Conservation (phyloP, 306 rosid species). For the Mucuna pruriens region DNA sequence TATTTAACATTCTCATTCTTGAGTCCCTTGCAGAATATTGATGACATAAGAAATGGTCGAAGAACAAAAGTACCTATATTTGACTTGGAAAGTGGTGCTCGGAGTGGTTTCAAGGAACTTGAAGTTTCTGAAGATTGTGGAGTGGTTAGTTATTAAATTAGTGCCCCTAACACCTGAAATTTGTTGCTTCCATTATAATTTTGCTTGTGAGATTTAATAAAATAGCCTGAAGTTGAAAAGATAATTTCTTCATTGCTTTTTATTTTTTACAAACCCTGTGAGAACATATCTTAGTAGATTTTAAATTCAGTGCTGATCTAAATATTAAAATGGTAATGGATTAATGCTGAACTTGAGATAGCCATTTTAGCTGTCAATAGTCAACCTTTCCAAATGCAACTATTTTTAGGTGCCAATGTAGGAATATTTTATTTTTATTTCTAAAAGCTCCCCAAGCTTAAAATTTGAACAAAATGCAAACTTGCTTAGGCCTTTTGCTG, state of each 20-base stretch:
- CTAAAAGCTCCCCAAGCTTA: not conserved
- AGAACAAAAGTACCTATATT: conserved; percentile 92
- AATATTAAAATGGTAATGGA: conserved; percentile 15
- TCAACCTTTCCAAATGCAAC: conserved; percentile 18
- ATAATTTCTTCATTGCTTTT: not conserved
- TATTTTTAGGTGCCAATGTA: not conserved
- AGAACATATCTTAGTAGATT: not conserved
- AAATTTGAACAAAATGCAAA: not conserved
- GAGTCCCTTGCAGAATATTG: conserved; percentile 78
- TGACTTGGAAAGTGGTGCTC: conserved; percentile 94
- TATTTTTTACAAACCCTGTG: not conserved
- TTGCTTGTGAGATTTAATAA: conserved; percentile 12
- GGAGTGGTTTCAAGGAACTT: conserved; percentile 93
- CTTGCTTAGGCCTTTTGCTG: not conserved
- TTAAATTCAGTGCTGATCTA: not conserved
- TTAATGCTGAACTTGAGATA: not conserved
- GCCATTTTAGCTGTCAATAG: conserved; percentile 12
- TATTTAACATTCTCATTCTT: conserved; percentile 34
- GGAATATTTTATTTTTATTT: not conserved
- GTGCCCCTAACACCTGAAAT: conserved; percentile 28
- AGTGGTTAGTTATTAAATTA: conserved; percentile 73
- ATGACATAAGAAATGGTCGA: conserved; percentile 80
- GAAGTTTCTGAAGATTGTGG: conserved; percentile 99
- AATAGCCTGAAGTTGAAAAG: not conserved
- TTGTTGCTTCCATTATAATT: conserved; percentile 12